A percentile compares a stretch with the other conserved stretches of the same genome.
phyloP scores from a whole-genome alignment of 148 eudicot genomes.

The Spergularia marina region DNA sequence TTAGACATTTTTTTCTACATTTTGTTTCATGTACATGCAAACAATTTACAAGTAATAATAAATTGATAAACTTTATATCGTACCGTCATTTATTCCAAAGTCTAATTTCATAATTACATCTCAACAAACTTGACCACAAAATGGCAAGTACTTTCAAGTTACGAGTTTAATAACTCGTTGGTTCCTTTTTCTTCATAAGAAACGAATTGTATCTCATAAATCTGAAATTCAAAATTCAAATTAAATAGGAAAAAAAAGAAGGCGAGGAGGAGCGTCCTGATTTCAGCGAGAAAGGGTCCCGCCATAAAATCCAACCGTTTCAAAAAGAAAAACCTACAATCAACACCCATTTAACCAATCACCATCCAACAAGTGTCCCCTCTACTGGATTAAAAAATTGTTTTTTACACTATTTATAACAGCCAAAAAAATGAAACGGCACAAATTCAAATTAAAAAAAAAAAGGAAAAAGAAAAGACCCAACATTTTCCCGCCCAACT shows the following conservation, averaged over 20 bases:
- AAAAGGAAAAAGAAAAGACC: neutral
- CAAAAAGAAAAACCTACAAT: neutral
- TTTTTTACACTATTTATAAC: neutral
- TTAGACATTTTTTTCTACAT: too few species aligned
- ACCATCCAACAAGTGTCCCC: neutral
- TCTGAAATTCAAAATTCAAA: slow-evolving; percentile 17
- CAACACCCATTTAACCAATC: neutral
- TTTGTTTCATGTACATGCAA: too few species aligned
- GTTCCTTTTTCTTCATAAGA: neutral
- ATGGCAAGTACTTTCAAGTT: too few species aligned
- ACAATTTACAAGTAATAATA: too few species aligned
- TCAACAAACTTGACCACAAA: too few species aligned
- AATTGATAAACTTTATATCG: too few species aligned
- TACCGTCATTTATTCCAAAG: too few species aligned
- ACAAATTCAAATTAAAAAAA: neutral
- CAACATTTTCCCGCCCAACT: slow-evolving; percentile 26
- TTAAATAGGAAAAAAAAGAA: neutral
- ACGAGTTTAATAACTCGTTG: neutral
- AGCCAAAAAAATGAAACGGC: neutral
- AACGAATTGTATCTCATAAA: neutral
- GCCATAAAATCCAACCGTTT: slow-evolving; percentile 19
- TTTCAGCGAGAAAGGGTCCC: slow-evolving; percentile 11
- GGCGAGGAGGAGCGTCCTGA: slow-evolving; percentile 14
- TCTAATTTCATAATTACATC: too few species aligned
- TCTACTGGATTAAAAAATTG: neutral